A percentile compares a stretch with the other conserved stretches of the same genome.
Evolutionary conservation across 345 rosid species (phyloP).

Genomic region (Populus ilicifolia): DNA sequence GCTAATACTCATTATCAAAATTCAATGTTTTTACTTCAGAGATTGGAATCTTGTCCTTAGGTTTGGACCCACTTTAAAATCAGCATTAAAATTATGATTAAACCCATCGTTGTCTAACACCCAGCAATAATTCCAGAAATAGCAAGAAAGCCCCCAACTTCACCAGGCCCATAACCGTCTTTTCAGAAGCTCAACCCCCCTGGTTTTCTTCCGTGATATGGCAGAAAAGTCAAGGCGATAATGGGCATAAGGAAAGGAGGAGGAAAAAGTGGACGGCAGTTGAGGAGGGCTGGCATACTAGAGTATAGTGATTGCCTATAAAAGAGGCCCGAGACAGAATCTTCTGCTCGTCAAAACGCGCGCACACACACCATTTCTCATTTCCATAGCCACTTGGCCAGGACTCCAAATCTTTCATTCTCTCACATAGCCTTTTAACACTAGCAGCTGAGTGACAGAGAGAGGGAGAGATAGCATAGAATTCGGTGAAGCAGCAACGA

Average conservation of each 20-base stretch:
- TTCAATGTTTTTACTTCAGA: background rate
- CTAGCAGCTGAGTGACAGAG: background rate
- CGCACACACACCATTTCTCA: background rate
- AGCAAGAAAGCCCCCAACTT: background rate
- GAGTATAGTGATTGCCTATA: constrained; percentile 1
- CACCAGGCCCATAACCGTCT: background rate
- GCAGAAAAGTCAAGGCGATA: background rate
- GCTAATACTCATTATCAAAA: background rate
- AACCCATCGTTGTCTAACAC: background rate
- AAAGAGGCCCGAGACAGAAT: background rate
- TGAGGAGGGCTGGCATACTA: background rate
- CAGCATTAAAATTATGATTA: background rate
- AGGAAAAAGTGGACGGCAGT: background rate
- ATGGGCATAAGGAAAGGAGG: background rate
- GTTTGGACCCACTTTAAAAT: background rate
- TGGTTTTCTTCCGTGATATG: background rate
- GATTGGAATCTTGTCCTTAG: background rate
- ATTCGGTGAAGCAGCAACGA: background rate
- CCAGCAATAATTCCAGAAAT: background rate
- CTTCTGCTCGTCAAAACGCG: constrained; percentile 2
- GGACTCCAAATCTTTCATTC: background rate
- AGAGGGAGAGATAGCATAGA: background rate
- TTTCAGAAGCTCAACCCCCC: background rate
- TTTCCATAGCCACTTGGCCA: background rate
- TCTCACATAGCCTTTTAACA: background rate